These are phyloP conservation scores for Saposhnikovia divaricata DNA, from an alignment of 129 eudicot genomes.

Conservation along the genomic window DNA sequence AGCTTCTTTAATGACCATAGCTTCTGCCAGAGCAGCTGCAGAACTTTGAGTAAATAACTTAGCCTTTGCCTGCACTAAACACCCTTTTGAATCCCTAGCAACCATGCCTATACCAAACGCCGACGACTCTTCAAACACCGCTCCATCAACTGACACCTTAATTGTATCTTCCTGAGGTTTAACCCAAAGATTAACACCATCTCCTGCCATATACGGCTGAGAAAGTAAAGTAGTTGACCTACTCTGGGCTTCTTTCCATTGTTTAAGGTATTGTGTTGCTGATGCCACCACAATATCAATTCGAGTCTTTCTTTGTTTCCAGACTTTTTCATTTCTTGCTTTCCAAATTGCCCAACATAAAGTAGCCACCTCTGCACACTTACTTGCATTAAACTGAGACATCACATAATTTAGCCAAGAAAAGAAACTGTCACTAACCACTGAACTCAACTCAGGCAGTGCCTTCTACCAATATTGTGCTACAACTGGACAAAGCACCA, in stretches of 20 bases:
- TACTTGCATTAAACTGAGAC: background rate
- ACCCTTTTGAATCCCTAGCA: too few relatives aligned
- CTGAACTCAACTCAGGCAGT: background rate
- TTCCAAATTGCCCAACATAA: background rate
- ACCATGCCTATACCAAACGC: too few relatives aligned
- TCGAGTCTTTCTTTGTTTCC: background rate
- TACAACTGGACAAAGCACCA: background rate
- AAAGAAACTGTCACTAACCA: accelerated
- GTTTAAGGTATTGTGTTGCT: background rate
- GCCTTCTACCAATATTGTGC: background rate
- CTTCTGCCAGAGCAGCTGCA: too few relatives aligned
- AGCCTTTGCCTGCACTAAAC: too few relatives aligned
- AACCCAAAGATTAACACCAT: too few relatives aligned
- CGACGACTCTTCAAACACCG: too few relatives aligned
- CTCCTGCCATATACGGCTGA: background rate
- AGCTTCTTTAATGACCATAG: too few relatives aligned
- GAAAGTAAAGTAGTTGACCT: background rate
- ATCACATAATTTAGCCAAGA: background rate
- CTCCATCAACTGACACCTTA: too few relatives aligned
- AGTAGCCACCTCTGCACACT: background rate
- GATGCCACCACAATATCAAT: background rate
- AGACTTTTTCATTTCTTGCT: background rate
- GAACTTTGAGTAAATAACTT: too few relatives aligned
- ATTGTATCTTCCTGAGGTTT: too few relatives aligned
- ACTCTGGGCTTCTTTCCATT: background rate